A percentile compares a stretch with the other conserved stretches of the same genome.
phyloP scores from a whole-genome alignment of 495 filamentous ascomycete genomes.

The Cercophora sp. region DNA sequence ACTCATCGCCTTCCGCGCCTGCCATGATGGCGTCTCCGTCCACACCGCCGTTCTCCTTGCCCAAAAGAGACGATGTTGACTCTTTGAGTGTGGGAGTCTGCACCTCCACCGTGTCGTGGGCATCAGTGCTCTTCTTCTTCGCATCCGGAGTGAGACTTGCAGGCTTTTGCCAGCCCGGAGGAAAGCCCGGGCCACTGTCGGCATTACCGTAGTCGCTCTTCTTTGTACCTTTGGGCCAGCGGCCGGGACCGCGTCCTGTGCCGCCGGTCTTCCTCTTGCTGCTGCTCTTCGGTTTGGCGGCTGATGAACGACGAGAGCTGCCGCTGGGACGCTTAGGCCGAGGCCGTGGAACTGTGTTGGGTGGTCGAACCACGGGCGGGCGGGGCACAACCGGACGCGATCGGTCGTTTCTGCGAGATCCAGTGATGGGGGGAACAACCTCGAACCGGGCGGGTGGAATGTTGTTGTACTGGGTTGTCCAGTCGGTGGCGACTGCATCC shows the following conservation, averaged over 20 bases:
- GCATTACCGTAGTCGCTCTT: constrained; percentile 56
- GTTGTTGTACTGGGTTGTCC: constrained; percentile 40
- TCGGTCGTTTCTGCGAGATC: constrained; percentile 28
- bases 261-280: constrained; percentile 47
- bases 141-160: constrained; percentile 19
- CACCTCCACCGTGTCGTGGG: constrained; percentile 38
- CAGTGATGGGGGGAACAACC: constrained; percentile 68
- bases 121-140: constrained; percentile 16
- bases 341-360: constrained; percentile 23
- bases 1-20: constrained; percentile 7
- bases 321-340: constrained; percentile 22
- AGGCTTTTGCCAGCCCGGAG: constrained; percentile 43
- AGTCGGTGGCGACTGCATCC: constrained; percentile 21
- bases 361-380: constrained; percentile 26
- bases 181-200: constrained; percentile 51
- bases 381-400: constrained; percentile 28
- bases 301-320: constrained; percentile 22
- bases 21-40: constrained; percentile 20
- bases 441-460: constrained; percentile 81
- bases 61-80: constrained; percentile 15
- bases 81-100: constrained; percentile 29
- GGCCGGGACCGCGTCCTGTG: constrained; percentile 47
- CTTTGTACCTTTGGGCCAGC: constrained; percentile 54
- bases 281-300: constrained; percentile 29
- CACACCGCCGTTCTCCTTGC: constrained; percentile 10